These are phyloP conservation scores for Hygrophorus russula DNA, from an alignment of 768 basidiomycete genomes.

Conservation along the genomic window DNA sequence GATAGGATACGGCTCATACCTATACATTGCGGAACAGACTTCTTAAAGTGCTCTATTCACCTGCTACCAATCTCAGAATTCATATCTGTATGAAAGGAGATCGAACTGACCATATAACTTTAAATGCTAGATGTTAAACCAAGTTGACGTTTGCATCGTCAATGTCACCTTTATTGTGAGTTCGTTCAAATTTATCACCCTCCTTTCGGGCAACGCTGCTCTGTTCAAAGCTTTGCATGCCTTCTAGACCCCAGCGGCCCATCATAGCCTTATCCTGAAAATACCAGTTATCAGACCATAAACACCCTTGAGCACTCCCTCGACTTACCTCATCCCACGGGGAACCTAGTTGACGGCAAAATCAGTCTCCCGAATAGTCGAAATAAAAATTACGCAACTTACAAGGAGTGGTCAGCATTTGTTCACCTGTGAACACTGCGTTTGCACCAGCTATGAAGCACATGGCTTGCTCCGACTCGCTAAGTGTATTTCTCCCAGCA, in stretches of 20 bases:
- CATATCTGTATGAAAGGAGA: no score
- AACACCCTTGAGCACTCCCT: slow-evolving; percentile 1
- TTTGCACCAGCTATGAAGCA: slow-evolving; percentile 99
- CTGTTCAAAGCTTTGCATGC: slow-evolving; percentile 87
- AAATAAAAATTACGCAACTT: slow-evolving; percentile 20
- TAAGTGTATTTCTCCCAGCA: slow-evolving; percentile 82
- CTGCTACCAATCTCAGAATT: no score
- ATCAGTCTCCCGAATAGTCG: slow-evolving; percentile 7
- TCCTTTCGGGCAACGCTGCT: slow-evolving; percentile 46
- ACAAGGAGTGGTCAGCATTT: slow-evolving; percentile 97
- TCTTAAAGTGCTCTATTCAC: no score
- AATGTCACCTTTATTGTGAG: not conserved
- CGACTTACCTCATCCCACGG: slow-evolving; percentile 82
- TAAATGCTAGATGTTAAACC: no score
- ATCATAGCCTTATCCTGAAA: slow-evolving; percentile 90
- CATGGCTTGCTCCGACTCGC: slow-evolving; percentile 91
- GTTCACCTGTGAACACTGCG: slow-evolving; percentile 96
- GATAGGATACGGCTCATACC: no score
- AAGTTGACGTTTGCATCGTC: not conserved
- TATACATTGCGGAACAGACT: no score
- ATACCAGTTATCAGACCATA: slow-evolving; percentile 7
- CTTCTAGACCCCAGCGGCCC: slow-evolving; percentile 82
- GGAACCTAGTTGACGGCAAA: slow-evolving; percentile 39
- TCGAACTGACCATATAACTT: no score
- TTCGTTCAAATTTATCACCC: slow-evolving; percentile 16